Evolutionary conservation across 495 filamentous ascomycete species (phyloP), one percentile per base, ranked within the genome.

Genomic region (Penicillium subrubescens): DNA sequence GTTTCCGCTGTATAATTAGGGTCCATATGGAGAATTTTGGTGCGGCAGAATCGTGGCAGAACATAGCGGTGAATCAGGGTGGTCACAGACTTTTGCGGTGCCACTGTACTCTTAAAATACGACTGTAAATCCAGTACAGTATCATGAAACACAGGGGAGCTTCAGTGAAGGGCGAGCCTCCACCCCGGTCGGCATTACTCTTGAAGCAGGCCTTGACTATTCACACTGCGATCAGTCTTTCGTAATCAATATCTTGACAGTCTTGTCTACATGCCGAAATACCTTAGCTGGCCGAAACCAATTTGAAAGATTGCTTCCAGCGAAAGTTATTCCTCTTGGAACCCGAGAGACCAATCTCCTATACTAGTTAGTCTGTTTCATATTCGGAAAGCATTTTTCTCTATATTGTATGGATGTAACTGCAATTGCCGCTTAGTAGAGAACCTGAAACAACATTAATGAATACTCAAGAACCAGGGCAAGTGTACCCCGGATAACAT

Each of bases 401-500:
- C 48, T 52, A 52, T 29, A 29, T 31, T 15, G 48, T 52, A 31
- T 23, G 48, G 48, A 52, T 52, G 48, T 31, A 27, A 52, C 48
- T 52, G 48, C 48, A 8, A 52, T 52, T 29, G 48, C 48, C 48
- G 23, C 48, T 52, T 52, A 29, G 12, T 52, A 50, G 21, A 52
- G 48, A 52, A 52, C 21, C 21, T 52, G 48, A 52, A 52, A 52
- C 48, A 29, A 31, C 8, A 52, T 27, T 52, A 52, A 52, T 52
- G 21, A 31, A 14, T 52, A 52, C 48, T 10, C 27, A 27, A 29
- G 48, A 52, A 31, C 23, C 48, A 52, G n/a, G 48, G 48, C 48
- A 52, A 52, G 48, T 52, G 48, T 52, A 52, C 48, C 23, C 48
- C 48, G 48, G 48, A 31, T 52, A 31, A 31, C 23, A 52, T 52